Base-by-base conservation (phyloP, 805 yeast species). In the Metschnikowia dekortorum region DNA sequence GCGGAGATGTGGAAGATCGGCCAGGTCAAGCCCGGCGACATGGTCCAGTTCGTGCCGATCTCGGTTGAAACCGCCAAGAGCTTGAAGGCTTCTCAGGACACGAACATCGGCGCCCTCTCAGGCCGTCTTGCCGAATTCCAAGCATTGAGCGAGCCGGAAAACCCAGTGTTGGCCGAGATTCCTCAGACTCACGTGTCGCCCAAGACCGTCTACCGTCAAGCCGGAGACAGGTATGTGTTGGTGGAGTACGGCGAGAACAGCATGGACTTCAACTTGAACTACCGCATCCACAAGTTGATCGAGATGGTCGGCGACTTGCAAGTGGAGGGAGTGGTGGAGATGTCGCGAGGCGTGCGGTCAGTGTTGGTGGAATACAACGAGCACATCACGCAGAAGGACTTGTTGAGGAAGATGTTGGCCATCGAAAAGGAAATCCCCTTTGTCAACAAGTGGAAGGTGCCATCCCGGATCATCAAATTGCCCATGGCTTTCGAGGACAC, bases 1-100 rank as follows among this genome's bases (percentile, higher is more conserved):
- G 89, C 95, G 38, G 99, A 94, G 72, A 82, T 94, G 85, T 92
- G 98, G 98, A 94, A 94, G 74, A 87, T 94, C 64, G 99, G 99
- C 43, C 98, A 92, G 73, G 91, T 89, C 39, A 91, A 88, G 68
- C 97, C 98, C 4, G 98, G 98, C 63, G 98, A 94, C 63, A 60
- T 68, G 44, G 83, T 92, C 53, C 80, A 80, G 57, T 92, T 94
- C 74, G 82, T 83, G 50, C 96, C 97, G 35, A 76, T 94, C 40
- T 61, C 82, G 13, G 85, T 80, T 59, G 83, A 80, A 31, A 70
- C 78, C 51, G 97, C 98, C 6, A 73, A 86, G 56, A 66, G 66
- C 14, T 73, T 91, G 67, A 86, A 82, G 67, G 61, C 61, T 29
- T 66, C 71, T 1, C 95, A 86, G 64, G 91, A 89, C 63, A 57